Conservation (phyloP, 2,329 filamentous ascomycete genomes). For the Talaromyces sp. region DNA sequence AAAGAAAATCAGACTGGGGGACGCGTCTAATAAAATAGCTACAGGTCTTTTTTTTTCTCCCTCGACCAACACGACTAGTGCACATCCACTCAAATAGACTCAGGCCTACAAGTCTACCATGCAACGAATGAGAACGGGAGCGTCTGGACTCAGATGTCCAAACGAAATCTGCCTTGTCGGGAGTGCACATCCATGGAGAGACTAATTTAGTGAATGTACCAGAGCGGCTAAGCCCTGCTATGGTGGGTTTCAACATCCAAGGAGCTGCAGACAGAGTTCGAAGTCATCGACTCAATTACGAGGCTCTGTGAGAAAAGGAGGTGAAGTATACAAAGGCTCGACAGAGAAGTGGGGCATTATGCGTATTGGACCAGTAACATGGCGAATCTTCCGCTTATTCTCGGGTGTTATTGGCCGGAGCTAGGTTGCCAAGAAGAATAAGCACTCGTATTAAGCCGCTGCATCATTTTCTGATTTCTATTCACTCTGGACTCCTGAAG, state of each 20-base stretch:
- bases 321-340: not conserved
- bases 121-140: not conserved
- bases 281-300: not conserved
- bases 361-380: not conserved
- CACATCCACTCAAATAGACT: not conserved
- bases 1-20: not conserved
- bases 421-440: not conserved
- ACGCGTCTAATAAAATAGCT: constrained; percentile 4
- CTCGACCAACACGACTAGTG: not conserved
- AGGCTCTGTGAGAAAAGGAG: not conserved
- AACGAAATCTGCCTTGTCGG: constrained; percentile 3
- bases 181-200: not conserved
- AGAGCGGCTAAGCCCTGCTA: not conserved
- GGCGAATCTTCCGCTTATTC: not conserved
- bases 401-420: not conserved
- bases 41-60: not conserved
- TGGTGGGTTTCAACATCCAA: not conserved
- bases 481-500: not conserved
- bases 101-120: not conserved
- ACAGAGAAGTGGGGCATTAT: not conserved
- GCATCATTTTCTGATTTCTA: not conserved
- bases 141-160: not conserved
- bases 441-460: constrained; percentile 7
- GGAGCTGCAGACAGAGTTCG: not conserved
- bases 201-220: not conserved